These are phyloP conservation scores for Globisporangium nodosum DNA, from an alignment of 352 stramenopile genomes.

Conservation along the genomic window DNA sequence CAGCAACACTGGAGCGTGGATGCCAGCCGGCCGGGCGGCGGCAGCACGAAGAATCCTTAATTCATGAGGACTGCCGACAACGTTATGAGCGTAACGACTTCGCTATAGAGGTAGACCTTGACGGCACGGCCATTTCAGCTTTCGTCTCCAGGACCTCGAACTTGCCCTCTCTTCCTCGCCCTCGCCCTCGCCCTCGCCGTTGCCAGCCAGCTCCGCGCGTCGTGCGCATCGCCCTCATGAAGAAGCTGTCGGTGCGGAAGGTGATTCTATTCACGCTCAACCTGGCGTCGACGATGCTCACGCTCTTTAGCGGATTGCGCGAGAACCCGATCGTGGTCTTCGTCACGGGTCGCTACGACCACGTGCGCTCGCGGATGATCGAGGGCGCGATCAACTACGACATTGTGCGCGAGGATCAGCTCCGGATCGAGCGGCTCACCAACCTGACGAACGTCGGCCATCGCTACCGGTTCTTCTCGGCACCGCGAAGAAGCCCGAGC, in stretches of 20 bases:
- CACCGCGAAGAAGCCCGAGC: slow-evolving; percentile 19
- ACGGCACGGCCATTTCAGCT: not conserved
- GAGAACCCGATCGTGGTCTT: slow-evolving; percentile 28
- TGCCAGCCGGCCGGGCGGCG: too few relatives aligned
- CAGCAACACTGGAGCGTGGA: too few relatives aligned
- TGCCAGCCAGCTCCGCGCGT: too few relatives aligned
- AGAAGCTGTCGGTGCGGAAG: slow-evolving; percentile 2
- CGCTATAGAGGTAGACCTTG: too few relatives aligned
- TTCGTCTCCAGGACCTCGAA: not conserved
- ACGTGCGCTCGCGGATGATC: slow-evolving; percentile 17
- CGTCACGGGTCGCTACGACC: slow-evolving; percentile 17
- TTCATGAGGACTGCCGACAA: too few relatives aligned
- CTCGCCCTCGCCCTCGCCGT: too few relatives aligned
- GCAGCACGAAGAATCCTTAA: too few relatives aligned
- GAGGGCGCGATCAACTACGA: slow-evolving; percentile 25
- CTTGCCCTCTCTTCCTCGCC: not conserved
- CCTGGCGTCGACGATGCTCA: slow-evolving; percentile 21
- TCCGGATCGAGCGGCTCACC: slow-evolving; percentile 12
- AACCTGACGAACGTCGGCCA: slow-evolving; percentile 18
- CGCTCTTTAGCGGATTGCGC: slow-evolving; percentile 23
- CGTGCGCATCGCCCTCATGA: not conserved
- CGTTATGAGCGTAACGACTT: too few relatives aligned
- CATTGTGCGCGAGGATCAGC: slow-evolving; percentile 14
- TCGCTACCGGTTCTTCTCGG: slow-evolving; percentile 22
- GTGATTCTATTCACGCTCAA: slow-evolving; percentile 15